Conservation (phyloP, 1,139 yeast species). For the Candida labiduridarum region DNA sequence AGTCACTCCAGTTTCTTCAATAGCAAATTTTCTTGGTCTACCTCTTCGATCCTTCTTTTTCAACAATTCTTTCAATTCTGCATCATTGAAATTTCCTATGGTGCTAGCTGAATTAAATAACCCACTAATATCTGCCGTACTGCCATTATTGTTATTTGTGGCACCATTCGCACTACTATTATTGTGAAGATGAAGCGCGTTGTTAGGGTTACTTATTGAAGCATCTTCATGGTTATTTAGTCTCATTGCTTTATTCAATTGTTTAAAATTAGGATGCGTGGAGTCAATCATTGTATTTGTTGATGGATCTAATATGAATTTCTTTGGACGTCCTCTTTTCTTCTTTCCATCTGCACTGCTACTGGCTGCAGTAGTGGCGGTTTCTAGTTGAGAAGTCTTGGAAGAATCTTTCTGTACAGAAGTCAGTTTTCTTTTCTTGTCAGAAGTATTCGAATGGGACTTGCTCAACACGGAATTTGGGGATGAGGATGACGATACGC, state of each 20-base stretch:
- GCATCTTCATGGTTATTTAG: constrained; percentile 17
- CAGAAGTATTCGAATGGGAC: too few relatives aligned
- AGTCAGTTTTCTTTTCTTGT: too few relatives aligned
- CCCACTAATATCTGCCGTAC: constrained; percentile 4
- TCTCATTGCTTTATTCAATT: constrained; percentile 38
- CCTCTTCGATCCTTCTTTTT: constrained; percentile 50
- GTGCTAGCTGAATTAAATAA: constrained; percentile 33
- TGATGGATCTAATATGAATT: constrained; percentile 44
- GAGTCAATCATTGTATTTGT: constrained; percentile 47
- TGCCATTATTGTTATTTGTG: constrained; percentile 5
- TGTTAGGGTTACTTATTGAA: background rate
- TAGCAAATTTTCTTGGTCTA: constrained; percentile 54
- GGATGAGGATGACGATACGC: too few relatives aligned
- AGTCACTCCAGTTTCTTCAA: constrained; percentile 51
- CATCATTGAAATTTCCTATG: constrained; percentile 35
- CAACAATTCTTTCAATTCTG: constrained; percentile 41
- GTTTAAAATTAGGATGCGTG: constrained; percentile 46
- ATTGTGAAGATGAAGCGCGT: too few relatives aligned
- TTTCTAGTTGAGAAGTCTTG: too few relatives aligned
- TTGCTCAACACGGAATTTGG: too few relatives aligned
- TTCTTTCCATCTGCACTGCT: constrained; percentile 25
- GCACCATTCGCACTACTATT: background rate
- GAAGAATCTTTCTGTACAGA: too few relatives aligned
- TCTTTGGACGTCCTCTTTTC: constrained; percentile 50
- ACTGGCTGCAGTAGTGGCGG: too few relatives aligned